Evolutionary conservation across 1,284 basidiomycete genomes (phyloP).

Genomic region (Cronartium quercuum): DNA sequence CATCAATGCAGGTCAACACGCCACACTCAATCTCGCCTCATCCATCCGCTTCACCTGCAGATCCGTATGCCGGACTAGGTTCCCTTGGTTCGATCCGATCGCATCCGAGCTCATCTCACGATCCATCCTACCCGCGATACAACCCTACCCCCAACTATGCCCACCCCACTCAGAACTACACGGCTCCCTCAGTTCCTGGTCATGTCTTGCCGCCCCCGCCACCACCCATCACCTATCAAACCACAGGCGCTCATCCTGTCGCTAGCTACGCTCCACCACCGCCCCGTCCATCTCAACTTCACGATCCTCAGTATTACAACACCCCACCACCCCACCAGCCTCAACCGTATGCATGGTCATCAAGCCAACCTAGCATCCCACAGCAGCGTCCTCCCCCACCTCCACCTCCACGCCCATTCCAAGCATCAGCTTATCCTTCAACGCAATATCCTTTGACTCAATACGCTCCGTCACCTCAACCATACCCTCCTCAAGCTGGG

Average conservation of each 20-base stretch:
- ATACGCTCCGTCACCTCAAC: neutral
- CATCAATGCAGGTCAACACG: conserved; percentile 10
- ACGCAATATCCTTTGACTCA: neutral
- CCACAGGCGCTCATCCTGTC: conserved; percentile 21
- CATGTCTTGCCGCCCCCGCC: conserved; percentile 40
- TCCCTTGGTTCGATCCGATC: conserved; percentile 7
- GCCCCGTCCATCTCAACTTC: conserved; percentile 40
- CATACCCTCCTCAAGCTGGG: neutral
- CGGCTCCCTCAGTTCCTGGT: conserved; percentile 9
- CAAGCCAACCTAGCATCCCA: neutral
- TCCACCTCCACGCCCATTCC: conserved; percentile 39
- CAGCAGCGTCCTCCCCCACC: conserved; percentile 34
- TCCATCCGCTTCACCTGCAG: conserved; percentile 24
- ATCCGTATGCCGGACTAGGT: conserved; percentile 7
- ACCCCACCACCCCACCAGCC: conserved; percentile 42
- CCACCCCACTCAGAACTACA: neutral
- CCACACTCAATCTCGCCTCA: neutral
- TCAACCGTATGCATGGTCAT: neutral
- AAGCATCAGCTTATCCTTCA: neutral
- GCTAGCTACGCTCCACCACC: conserved; percentile 47
- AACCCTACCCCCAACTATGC: neutral
- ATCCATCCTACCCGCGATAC: conserved; percentile 39
- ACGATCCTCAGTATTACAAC: neutral
- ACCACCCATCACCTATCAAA: conserved; percentile 40
- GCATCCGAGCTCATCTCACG: conserved; percentile 41